Conservation (phyloP, 805 yeast species). For the Tetrapisispora nanseiensis region DNA sequence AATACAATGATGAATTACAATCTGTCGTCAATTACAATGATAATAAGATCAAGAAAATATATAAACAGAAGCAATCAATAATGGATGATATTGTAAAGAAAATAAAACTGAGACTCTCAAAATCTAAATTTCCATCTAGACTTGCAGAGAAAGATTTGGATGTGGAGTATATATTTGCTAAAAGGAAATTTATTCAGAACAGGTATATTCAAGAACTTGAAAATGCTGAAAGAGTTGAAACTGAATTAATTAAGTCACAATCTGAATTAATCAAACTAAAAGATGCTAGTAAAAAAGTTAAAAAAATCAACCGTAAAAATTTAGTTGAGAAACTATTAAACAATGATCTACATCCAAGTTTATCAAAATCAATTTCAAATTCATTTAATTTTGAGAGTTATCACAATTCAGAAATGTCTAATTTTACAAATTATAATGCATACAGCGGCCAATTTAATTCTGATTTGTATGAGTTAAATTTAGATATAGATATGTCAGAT, state of each 20-base stretch:
- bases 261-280: slow-evolving; percentile 11
- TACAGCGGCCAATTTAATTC: slow-evolving; percentile 4
- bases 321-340: slow-evolving; percentile 15
- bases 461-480: slow-evolving; percentile 9
- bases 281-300: slow-evolving; percentile 6
- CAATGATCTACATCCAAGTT: slow-evolving; percentile 20
- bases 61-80: slow-evolving; percentile 13
- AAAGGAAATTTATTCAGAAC: slow-evolving; percentile 22
- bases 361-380: slow-evolving; percentile 22
- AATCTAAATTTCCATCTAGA: slow-evolving; percentile 20
- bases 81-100: slow-evolving; percentile 20
- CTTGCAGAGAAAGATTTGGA: slow-evolving; percentile 20
- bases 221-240: slow-evolving; percentile 18
- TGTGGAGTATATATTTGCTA: slow-evolving; percentile 25
- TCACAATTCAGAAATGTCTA: background rate
- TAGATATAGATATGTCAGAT: slow-evolving; percentile 1
- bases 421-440: background rate
- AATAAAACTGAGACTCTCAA: slow-evolving; percentile 14
- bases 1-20: slow-evolving; percentile 15
- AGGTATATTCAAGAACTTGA: slow-evolving; percentile 16
- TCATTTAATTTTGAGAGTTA: slow-evolving; percentile 15
- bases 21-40: slow-evolving; percentile 7
- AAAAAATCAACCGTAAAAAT: slow-evolving; percentile 8
- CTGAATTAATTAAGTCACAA: slow-evolving; percentile 16
- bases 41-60: slow-evolving; percentile 10